phyloP scores from a whole-genome alignment of 306 rosid species.

The Purshia tridentata region DNA sequence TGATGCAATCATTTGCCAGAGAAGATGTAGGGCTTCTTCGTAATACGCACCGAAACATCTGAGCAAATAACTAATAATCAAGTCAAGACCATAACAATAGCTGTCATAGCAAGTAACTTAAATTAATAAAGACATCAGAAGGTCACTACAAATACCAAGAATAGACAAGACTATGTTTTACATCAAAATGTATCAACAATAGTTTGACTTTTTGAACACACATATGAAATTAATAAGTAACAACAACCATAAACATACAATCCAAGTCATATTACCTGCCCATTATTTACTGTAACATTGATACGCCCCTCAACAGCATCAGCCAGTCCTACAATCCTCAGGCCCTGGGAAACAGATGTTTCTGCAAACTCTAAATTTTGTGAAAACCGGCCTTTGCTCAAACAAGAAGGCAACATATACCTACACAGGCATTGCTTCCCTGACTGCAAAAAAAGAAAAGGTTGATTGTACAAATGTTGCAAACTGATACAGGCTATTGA shows the following conservation, averaged over 20 bases:
- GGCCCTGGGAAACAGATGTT: slow-evolving; percentile 50
- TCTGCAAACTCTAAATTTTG: slow-evolving; percentile 60
- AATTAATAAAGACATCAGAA: not conserved
- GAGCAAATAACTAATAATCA: slow-evolving; percentile 24
- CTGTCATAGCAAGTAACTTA: slow-evolving; percentile 11
- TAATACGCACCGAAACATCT: slow-evolving; percentile 86
- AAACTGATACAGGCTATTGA: not conserved
- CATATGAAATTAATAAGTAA: slow-evolving; percentile 11
- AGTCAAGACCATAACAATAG: slow-evolving; percentile 14
- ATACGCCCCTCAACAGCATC: slow-evolving; percentile 93
- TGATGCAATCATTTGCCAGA: slow-evolving; percentile 80
- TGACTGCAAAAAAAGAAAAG: slow-evolving; percentile 48
- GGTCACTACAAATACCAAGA: slow-evolving; percentile 1
- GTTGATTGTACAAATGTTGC: slow-evolving; percentile 6
- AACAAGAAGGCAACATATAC: slow-evolving; percentile 66
- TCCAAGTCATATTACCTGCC: slow-evolving; percentile 61
- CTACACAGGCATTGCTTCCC: slow-evolving; percentile 93
- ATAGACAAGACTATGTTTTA: not conserved
- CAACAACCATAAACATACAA: slow-evolving; percentile 7
- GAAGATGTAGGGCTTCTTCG: slow-evolving; percentile 68
- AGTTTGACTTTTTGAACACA: not conserved
- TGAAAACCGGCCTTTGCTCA: slow-evolving; percentile 52
- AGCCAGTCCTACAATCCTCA: slow-evolving; percentile 71
- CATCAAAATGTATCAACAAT: not conserved
- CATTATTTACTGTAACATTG: slow-evolving; percentile 67